Evolutionary conservation across 2,329 filamentous ascomycete species (phyloP), one percentile per base, ranked within the genome.

Genomic region (Clonostachys chloroleuca): DNA sequence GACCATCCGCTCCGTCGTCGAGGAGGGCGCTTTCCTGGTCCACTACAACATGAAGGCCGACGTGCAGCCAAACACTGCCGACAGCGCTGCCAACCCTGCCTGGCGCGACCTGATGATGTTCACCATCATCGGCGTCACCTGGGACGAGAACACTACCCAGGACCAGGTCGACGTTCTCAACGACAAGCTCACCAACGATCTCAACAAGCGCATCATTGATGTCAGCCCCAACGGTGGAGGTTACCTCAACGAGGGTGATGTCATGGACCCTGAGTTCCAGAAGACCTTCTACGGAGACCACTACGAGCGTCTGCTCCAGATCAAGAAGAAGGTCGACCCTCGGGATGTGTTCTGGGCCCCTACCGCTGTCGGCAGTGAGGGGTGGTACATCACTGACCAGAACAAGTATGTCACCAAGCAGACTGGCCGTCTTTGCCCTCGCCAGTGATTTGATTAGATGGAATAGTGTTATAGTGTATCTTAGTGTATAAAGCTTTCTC

Each of bases 91-190:
- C n/a, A 67, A 68, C 45, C 73, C 72, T 1, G 73, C 72, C 1
- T 78, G 73, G 73, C 62, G 74, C n/a, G 62, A 64, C 1, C 63
- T 65, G 8, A 54, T 60, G 34, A 57, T 69, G 58, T 64, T 65
- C 46, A 54, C 54, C 43, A 69, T 69, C 51, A 52, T 55, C 33
- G 54, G 54, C 5, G 42, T 51, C 6, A 46, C 47, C 43, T 58
- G 55, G 55, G 50, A 50, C 35, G 40, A 14, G 5, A 17, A 49
- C 3, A 55, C 51, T 1, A 18, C 55, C 34, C 50, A 54, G 43
- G 14, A 36, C 3, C 44, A 51, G 12, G 41, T 56, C 5, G 51
- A 48, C 56, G 41, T 51, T n/a, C 46, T 55, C 5, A 60, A 62
- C 45, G 47, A 61, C 36, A 60, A 55, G 49, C 53, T 66, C 44